These are phyloP conservation scores for Dendrobium nobile DNA, from an alignment of 106 monocot species.

Conservation along the genomic window DNA sequence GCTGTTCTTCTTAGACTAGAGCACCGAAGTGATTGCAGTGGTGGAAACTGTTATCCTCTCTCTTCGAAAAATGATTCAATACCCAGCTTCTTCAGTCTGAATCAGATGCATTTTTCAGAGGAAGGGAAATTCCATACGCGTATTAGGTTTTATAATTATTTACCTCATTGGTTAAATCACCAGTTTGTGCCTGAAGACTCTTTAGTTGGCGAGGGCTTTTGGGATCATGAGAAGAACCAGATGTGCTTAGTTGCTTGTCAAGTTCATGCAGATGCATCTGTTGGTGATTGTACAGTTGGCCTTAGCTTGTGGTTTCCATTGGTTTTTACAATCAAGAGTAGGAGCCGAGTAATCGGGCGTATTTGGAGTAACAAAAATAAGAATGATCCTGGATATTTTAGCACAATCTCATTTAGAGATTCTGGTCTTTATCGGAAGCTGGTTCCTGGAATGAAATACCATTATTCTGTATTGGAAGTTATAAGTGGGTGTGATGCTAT, in stretches of 20 bases:
- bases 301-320: conserved; percentile 40
- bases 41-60: conserved; percentile 3
- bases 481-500: conserved; percentile 17
- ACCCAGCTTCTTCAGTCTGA: conserved; percentile 13
- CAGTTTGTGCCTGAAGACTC: conserved; percentile 20
- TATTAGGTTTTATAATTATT: conserved; percentile 17
- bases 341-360: conserved; percentile 18
- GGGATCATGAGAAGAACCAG: conserved; percentile 33
- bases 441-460: conserved; percentile 29
- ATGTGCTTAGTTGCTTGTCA: conserved; percentile 34
- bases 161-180: background rate
- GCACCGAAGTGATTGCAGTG: background rate
- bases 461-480: conserved; percentile 27
- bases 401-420: conserved; percentile 12
- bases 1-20: no score
- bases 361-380: conserved; percentile 32
- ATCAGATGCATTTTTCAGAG: conserved; percentile 9
- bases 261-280: background rate
- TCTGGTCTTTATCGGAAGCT: background rate
- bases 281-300: conserved; percentile 38
- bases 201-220: conserved; percentile 36
- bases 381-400: conserved; percentile 20
- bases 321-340: conserved; percentile 16
- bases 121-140: conserved; percentile 19
- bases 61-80: background rate